phyloP scores from a whole-genome alignment of 1,284 basidiomycete species.

The Ustilago sp. region DNA sequence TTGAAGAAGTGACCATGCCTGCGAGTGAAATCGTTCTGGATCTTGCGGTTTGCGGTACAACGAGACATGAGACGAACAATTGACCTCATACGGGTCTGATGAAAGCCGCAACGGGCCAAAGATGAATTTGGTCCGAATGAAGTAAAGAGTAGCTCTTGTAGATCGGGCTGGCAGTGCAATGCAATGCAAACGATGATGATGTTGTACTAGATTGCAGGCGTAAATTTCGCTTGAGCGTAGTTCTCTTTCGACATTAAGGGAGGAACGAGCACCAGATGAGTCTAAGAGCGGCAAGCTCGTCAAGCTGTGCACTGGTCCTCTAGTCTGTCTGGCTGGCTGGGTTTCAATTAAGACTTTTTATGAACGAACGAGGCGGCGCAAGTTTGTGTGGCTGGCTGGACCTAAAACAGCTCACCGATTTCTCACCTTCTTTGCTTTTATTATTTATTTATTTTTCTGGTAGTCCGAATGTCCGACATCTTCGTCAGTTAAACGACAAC shows the following conservation, averaged over 20 bases:
- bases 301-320: not conserved
- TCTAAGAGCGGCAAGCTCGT: constrained; percentile 7
- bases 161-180: not conserved
- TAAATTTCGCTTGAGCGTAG: not conserved
- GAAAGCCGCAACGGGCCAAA: constrained; percentile 1
- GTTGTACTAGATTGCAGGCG: not conserved
- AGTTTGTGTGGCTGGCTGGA: constrained; percentile 9
- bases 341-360: not conserved
- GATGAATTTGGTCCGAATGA: not conserved
- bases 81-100: not conserved
- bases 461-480: not conserved
- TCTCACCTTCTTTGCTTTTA: not conserved
- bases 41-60: not conserved
- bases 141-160: not conserved
- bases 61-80: not conserved
- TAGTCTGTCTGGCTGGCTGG: constrained; percentile 2
- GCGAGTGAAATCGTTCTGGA: no score
- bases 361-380: not conserved
- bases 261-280: constrained; percentile 5
- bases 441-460: not conserved
- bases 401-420: not conserved
- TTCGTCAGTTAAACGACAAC: not conserved
- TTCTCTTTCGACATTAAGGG: not conserved
- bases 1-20: no score
- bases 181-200: not conserved